Evolutionary conservation across 179 eudicot species (phyloP).

Genomic region (Spergularia azorica): DNA sequence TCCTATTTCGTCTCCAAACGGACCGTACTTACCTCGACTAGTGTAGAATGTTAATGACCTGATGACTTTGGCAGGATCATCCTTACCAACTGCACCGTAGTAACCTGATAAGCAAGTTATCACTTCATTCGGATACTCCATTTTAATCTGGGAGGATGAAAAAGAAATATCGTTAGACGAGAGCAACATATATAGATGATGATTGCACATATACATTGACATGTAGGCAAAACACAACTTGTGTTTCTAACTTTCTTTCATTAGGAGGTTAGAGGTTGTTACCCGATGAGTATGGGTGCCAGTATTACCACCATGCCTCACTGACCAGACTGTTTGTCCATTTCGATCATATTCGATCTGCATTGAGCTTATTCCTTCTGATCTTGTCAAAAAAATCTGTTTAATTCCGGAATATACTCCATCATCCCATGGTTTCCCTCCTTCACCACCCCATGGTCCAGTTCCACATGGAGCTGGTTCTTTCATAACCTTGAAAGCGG

Average conservation of each 20-base stretch:
- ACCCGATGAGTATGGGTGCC: conserved; percentile 53
- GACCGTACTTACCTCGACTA: conserved; percentile 65
- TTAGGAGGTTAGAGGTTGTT: conserved; percentile 12
- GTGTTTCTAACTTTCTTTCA: too few relatives aligned
- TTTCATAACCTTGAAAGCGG: conserved; percentile 44
- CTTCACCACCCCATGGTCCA: conserved; percentile 95
- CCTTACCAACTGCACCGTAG: conserved; percentile 43
- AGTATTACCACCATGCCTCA: conserved; percentile 59
- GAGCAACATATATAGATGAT: not conserved
- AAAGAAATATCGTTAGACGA: not conserved
- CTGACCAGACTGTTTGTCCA: conserved; percentile 85
- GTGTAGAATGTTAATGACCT: conserved; percentile 66
- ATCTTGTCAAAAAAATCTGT: conserved; percentile 57
- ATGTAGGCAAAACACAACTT: too few relatives aligned
- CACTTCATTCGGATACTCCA: conserved; percentile 75
- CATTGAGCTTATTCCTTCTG: conserved; percentile 60
- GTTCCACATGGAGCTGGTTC: conserved; percentile 75
- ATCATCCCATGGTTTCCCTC: conserved; percentile 90
- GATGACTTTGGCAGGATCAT: conserved; percentile 46
- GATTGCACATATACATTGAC: too few relatives aligned
- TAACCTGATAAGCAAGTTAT: conserved; percentile 72
- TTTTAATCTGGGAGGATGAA: conserved; percentile 38
- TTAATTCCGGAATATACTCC: conserved; percentile 75
- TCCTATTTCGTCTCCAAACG: conserved; percentile 73
- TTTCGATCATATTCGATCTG: conserved; percentile 80